phyloP scores from a whole-genome alignment of 2,329 filamentous ascomycete species.

The Arachnomyces sp. region DNA sequence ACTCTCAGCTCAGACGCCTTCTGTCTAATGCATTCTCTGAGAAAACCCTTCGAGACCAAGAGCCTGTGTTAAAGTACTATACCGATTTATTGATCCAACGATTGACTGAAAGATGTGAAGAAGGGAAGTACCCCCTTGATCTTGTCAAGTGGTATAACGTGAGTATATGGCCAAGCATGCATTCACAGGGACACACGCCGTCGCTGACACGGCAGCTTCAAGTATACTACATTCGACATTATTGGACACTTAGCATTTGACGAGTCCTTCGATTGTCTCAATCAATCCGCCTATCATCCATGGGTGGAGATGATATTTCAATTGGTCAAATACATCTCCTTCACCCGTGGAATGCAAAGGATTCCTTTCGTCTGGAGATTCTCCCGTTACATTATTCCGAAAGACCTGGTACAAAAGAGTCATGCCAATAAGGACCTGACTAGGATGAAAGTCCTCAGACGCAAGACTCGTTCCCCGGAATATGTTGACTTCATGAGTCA shows the following conservation, averaged over 20 bases:
- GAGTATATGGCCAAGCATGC: too few species aligned
- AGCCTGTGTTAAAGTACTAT: constrained; percentile 24
- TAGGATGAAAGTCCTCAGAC: too few species aligned
- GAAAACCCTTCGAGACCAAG: constrained; percentile 31
- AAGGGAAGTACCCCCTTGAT: constrained; percentile 9
- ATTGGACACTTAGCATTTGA: constrained; percentile 26
- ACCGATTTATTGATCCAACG: constrained; percentile 24
- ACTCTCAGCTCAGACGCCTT: constrained; percentile 2
- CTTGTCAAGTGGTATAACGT: constrained; percentile 26
- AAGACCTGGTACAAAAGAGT: too few species aligned
- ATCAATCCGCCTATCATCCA: constrained; percentile 17
- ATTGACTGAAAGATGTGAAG: constrained; percentile 12
- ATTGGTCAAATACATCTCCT: constrained; percentile 9
- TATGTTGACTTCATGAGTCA: too few species aligned
- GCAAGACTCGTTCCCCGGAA: too few species aligned
- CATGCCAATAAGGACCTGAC: too few species aligned
- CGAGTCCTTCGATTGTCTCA: constrained; percentile 23
- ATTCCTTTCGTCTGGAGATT: too few species aligned
- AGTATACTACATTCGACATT: constrained; percentile 27
- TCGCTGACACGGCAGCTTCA: too few species aligned
- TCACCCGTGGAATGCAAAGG: neutral
- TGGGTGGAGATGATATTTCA: constrained; percentile 20
- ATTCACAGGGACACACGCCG: too few species aligned
- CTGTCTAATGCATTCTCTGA: constrained; percentile 35
- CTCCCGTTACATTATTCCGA: too few species aligned